Percentiles rank a stretch among this genome's conserved stretches.
These are phyloP conservation scores for Crithidia brevicula DNA, from an alignment of 208 protist species.

Conservation along the genomic window DNA sequence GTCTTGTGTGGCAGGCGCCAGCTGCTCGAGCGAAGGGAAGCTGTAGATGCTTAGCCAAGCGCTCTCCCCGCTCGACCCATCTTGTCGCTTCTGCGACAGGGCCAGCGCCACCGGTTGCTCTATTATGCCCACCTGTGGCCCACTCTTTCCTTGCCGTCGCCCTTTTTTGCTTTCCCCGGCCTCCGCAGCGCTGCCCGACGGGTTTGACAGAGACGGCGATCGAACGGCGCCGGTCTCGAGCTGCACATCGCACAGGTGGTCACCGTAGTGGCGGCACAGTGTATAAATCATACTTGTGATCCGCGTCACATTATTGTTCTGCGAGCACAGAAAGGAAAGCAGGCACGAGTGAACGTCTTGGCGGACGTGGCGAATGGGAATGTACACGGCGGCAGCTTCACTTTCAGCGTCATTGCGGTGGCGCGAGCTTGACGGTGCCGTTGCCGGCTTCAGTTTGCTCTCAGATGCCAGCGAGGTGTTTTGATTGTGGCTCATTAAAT, in stretches of 20 bases:
- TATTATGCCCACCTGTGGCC: too few species aligned
- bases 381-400: neutral
- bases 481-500: constrained; percentile 22
- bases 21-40: constrained; percentile 58
- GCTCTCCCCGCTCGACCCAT: too few species aligned
- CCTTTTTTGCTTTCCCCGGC: neutral
- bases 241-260: constrained; percentile 59
- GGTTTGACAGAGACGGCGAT: too few species aligned
- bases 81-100: too few species aligned
- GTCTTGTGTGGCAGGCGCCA: constrained; percentile 37
- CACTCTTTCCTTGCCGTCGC: too few species aligned
- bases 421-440: neutral
- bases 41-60: constrained; percentile 48
- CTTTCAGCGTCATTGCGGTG: neutral
- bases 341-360: constrained; percentile 81
- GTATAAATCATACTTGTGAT: constrained; percentile 68
- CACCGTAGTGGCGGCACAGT: constrained; percentile 47
- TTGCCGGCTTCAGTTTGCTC: too few species aligned
- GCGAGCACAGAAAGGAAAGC: constrained; percentile 79
- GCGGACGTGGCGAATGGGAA: constrained; percentile 59
- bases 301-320: constrained; percentile 84
- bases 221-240: constrained; percentile 37
- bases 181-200: neutral
- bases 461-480: neutral
- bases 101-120: neutral